phyloP scores from a whole-genome alignment of 805 yeast genomes.

The Saccharomycopsis fodiens region DNA sequence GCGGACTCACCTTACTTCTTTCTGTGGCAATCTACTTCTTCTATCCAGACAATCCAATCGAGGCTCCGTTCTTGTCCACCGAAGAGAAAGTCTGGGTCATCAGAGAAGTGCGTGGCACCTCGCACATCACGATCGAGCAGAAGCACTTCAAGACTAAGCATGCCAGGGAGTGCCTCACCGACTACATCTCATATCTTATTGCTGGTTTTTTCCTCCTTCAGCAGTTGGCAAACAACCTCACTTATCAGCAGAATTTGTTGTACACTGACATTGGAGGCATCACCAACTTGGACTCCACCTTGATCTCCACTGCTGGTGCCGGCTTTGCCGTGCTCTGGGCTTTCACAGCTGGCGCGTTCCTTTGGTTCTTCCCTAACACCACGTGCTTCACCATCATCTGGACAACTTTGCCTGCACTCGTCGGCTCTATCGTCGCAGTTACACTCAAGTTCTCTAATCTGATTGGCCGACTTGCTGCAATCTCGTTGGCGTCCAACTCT shows the following conservation, averaged over 20 bases:
- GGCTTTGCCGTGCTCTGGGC: conserved; percentile 39
- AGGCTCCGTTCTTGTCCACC: conserved; percentile 37
- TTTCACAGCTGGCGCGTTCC: conserved; percentile 30
- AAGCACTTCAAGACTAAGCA: conserved; percentile 41
- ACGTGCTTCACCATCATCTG: conserved; percentile 33
- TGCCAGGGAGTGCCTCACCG: conserved; percentile 41
- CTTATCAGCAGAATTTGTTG: conserved; percentile 45
- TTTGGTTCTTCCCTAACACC: conserved; percentile 31
- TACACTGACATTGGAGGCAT: conserved; percentile 40
- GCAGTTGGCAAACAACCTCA: conserved; percentile 44
- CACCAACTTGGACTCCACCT: conserved; percentile 38
- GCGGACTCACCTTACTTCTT: conserved; percentile 42
- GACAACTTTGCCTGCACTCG: conserved; percentile 34
- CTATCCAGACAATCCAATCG: conserved; percentile 53
- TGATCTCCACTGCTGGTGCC: conserved; percentile 47
- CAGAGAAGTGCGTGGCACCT: conserved; percentile 34
- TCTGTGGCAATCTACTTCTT: conserved; percentile 29
- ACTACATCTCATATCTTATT: conserved; percentile 41
- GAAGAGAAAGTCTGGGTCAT: conserved; percentile 48
- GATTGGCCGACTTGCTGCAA: conserved; percentile 39
- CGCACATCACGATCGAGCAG: conserved; percentile 37
- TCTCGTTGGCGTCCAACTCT: conserved; percentile 39
- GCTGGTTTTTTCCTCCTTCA: conserved; percentile 33
- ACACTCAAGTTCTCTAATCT: conserved; percentile 38
- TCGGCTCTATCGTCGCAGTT: conserved; percentile 39